Percentiles rank a stretch among this genome's conserved stretches.
These are phyloP conservation scores for Nicotiana tabacum DNA, from an alignment of 257 asterid genomes.

Conservation along the genomic window DNA sequence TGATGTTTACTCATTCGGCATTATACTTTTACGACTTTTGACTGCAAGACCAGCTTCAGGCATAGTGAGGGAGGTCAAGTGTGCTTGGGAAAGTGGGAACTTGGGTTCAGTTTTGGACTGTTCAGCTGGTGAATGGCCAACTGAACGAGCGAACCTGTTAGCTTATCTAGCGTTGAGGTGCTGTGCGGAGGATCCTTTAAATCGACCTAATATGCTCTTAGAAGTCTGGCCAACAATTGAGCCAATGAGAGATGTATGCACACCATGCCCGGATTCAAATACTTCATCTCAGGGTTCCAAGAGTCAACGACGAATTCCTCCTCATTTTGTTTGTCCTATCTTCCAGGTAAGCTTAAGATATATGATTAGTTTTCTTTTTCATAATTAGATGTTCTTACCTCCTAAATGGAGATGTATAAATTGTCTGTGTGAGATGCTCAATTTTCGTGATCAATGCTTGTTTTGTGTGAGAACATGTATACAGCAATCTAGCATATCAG, in stretches of 20 bases:
- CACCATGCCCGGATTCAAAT: slow-evolving; percentile 22
- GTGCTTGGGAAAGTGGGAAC: slow-evolving; percentile 62
- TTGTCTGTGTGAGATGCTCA: neutral
- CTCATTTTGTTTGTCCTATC: slow-evolving; percentile 84
- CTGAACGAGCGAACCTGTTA: slow-evolving; percentile 37
- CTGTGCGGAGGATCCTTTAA: slow-evolving; percentile 41
- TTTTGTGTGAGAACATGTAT: neutral
- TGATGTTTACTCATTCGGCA: slow-evolving; percentile 78
- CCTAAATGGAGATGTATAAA: neutral
- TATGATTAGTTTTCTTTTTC: neutral
- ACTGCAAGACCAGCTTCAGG: slow-evolving; percentile 57
- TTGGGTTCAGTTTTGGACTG: slow-evolving; percentile 47
- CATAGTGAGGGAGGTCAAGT: slow-evolving; percentile 56
- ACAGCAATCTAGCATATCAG: neutral
- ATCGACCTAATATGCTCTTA: slow-evolving; percentile 57
- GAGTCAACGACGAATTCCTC: slow-evolving; percentile 54
- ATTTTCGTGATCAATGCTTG: neutral
- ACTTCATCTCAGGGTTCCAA: slow-evolving; percentile 29
- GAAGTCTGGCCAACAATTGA: slow-evolving; percentile 54
- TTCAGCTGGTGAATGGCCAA: slow-evolving; percentile 93
- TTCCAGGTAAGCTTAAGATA: slow-evolving; percentile 49
- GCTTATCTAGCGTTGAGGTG: slow-evolving; percentile 67
- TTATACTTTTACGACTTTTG: slow-evolving; percentile 54
- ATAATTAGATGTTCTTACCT: neutral
- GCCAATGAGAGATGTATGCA: slow-evolving; percentile 49